phyloP scores from a whole-genome alignment of 805 yeast species.

The Ogataea henricii region DNA sequence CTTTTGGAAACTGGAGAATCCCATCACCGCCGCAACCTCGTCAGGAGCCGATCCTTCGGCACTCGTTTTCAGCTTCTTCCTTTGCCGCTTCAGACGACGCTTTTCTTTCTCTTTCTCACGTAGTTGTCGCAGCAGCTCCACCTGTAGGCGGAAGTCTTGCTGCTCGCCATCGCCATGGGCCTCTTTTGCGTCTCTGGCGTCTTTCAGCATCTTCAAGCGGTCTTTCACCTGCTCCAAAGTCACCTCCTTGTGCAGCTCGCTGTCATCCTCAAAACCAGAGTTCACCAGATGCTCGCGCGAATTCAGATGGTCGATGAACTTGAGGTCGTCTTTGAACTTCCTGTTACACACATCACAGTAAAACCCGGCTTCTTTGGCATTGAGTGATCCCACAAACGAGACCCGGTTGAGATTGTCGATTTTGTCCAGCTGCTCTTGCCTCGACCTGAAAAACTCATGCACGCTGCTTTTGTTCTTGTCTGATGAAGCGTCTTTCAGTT shows the following conservation, averaged over 20 bases:
- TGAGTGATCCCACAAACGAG: slow-evolving; percentile 28
- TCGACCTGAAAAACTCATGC: slow-evolving; percentile 24
- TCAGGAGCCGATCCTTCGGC: slow-evolving; percentile 14
- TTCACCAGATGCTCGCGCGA: slow-evolving; percentile 63
- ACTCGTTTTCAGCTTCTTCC: slow-evolving; percentile 24
- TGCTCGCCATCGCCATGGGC: slow-evolving; percentile 12
- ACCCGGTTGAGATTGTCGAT: slow-evolving; percentile 28
- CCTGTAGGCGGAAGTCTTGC: slow-evolving; percentile 42
- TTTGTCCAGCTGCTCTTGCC: slow-evolving; percentile 26
- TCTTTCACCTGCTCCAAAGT: slow-evolving; percentile 50
- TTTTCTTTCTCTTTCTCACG: slow-evolving; percentile 40
- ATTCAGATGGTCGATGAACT: slow-evolving; percentile 81
- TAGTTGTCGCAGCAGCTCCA: slow-evolving; percentile 40
- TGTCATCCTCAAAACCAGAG: slow-evolving; percentile 34
- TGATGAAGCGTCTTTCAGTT: slow-evolving; percentile 14
- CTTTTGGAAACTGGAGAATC: slow-evolving; percentile 35
- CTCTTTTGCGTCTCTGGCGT: slow-evolving; percentile 29
- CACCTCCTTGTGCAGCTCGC: slow-evolving; percentile 38
- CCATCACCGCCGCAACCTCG: slow-evolving; percentile 7
- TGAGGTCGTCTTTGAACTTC: slow-evolving; percentile 80
- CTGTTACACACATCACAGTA: slow-evolving; percentile 78
- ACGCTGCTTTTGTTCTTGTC: slow-evolving; percentile 14
- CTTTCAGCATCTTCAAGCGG: slow-evolving; percentile 39
- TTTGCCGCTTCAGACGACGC: slow-evolving; percentile 30
- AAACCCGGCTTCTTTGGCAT: slow-evolving; percentile 70